These are phyloP conservation scores for Thuidium tamariscinum DNA, from an alignment of 225 moss, liverwort and hornwort genomes.

Conservation along the genomic window DNA sequence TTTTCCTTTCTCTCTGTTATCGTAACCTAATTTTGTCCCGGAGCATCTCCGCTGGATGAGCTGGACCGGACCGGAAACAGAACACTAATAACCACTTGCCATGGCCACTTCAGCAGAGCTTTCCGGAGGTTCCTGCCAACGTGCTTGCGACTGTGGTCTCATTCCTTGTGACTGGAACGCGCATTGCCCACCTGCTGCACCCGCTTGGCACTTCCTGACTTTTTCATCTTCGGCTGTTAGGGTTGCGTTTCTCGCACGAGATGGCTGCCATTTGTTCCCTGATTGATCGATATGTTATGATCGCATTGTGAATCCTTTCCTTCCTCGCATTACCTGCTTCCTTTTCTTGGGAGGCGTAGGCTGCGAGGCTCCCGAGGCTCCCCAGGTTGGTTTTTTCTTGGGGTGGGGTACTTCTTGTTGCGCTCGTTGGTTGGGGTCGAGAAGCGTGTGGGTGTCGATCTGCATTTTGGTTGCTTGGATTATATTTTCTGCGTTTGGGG, in stretches of 20 bases:
- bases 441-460: neutral
- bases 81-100: neutral
- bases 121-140: too few species aligned
- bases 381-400: neutral
- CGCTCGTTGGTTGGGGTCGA: neutral
- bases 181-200: neutral
- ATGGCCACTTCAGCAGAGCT: neutral
- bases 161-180: neutral
- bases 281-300: neutral
- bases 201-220: neutral
- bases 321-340: neutral
- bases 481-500: neutral
- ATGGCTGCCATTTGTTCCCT: neutral
- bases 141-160: neutral
- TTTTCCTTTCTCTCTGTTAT: neutral
- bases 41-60: neutral
- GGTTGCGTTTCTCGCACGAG: neutral
- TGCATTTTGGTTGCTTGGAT: neutral
- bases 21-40: neutral
- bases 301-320: neutral
- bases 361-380: neutral
- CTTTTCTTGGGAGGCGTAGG: neutral
- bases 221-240: neutral
- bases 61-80: neutral
- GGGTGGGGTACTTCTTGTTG: neutral